Evolutionary conservation across 78 protist species (phyloP).

Genomic region (Protostelium mycophagum): DNA sequence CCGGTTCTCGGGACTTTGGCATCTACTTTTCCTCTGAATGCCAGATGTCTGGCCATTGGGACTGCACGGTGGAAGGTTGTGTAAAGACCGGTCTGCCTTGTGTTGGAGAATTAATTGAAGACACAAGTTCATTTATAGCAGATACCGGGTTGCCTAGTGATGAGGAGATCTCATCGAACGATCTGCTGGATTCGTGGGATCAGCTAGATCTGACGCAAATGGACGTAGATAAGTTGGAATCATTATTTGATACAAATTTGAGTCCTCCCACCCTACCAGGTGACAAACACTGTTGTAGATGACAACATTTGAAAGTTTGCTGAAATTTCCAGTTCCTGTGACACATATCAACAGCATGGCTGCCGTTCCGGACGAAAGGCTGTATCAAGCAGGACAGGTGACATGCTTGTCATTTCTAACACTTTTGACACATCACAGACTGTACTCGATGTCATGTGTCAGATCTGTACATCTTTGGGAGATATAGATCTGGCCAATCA

Average conservation of each 20-base stretch:
- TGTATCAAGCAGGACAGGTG: not conserved
- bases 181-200: not conserved
- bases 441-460: not conserved
- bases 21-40: too few relatives aligned
- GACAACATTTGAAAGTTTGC: too few relatives aligned
- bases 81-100: too few relatives aligned
- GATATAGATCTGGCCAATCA: not conserved
- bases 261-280: too few relatives aligned
- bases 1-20: too few relatives aligned
- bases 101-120: too few relatives aligned
- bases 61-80: too few relatives aligned
- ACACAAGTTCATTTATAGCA: not conserved
- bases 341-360: too few relatives aligned
- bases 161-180: not conserved
- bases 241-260: not conserved
- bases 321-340: too few relatives aligned
- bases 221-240: not conserved
- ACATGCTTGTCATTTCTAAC: not conserved
- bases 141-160: not conserved
- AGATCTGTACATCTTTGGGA: not conserved
- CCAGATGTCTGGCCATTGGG: too few relatives aligned
- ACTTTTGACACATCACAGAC: not conserved
- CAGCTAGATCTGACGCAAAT: not conserved
- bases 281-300: too few relatives aligned
- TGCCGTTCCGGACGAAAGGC: not conserved